Base-by-base conservation (phyloP, 2,329 filamentous ascomycete genomes). In the Sporothrix schenckii region DNA sequence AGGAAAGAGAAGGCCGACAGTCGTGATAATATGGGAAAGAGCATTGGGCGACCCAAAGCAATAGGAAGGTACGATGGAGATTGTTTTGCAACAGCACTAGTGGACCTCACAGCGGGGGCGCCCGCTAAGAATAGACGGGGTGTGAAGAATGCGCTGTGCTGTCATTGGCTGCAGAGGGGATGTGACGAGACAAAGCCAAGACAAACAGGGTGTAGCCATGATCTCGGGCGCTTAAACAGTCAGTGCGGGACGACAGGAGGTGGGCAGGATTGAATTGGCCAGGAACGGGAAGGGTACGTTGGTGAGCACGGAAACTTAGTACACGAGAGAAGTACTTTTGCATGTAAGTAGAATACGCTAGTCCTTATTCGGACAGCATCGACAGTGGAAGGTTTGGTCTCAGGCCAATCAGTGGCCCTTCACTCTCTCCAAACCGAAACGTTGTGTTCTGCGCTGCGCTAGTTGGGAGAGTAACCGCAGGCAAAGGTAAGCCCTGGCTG, bases 171-270 rank as follows among this genome's bases (percentile, higher is more conserved):
- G 63, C 13, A 52, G 14, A 13, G 41, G 30, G 13, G 16, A 21
- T 4, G 72, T 70, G 69, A 71, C 65, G 71, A 71, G 67, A 72
- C 71, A 30, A 34, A 61, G 66, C 71, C 67, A 71, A 69, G 61
- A 63, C 58, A 39, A 63, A 67, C 41, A 60, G 67, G 66, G 60
- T 54, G 68, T 70, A 72, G 67, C 71, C 71, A 63, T 58, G 16
- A 60, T 66, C 66, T 58, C 65, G 71, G 73, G 73, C 73, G 73
- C 73, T 74, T 74, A 74, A 71, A 60, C 52, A 24, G 34, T 61
- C 34, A 44, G 56, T 21, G 27, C 30, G 65, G 50, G 13, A 24
- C 21, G 34, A 21, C 27, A 52, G 47, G 67, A n/a, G 41, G 41
- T 53, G 63, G 67, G 61, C 14, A 3, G 41, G 41, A 16, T 13